These are phyloP conservation scores for Phytopythium chamaehyphon DNA, from an alignment of 352 stramenopile species.

Conservation along the genomic window DNA sequence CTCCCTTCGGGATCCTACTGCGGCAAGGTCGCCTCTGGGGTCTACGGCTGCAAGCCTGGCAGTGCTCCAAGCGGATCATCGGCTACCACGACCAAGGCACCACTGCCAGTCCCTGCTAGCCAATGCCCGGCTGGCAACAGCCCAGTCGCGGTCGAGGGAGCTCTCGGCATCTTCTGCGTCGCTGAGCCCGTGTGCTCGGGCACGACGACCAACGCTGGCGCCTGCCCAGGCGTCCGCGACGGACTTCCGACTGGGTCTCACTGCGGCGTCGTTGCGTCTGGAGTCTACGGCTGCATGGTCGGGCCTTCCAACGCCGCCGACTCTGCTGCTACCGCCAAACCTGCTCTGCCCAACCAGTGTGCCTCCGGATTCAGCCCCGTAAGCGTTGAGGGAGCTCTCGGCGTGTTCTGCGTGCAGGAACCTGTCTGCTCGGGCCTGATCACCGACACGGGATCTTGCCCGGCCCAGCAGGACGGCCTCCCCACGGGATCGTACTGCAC, in stretches of 20 bases:
- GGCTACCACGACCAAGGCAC: not conserved
- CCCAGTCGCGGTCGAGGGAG: slow-evolving; percentile 5
- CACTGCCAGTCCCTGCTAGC: not conserved
- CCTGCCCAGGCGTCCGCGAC: slow-evolving; percentile 2
- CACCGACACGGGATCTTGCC: slow-evolving; percentile 25
- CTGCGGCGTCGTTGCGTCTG: slow-evolving; percentile 4
- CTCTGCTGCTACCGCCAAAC: not conserved
- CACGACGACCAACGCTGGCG: not conserved
- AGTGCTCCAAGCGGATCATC: not conserved
- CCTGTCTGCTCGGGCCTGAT: slow-evolving; percentile 24
- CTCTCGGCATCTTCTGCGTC: slow-evolving; percentile 7
- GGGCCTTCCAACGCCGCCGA: not conserved
- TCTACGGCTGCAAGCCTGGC: slow-evolving; percentile 37
- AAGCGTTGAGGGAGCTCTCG: slow-evolving; percentile 15
- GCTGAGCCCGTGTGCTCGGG: slow-evolving; percentile 6
- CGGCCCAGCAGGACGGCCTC: slow-evolving; percentile 21
- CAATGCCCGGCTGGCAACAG: slow-evolving; percentile 2
- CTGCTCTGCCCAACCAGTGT: slow-evolving; percentile 13
- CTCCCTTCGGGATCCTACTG: slow-evolving; percentile 40
- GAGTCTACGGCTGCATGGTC: slow-evolving; percentile 9
- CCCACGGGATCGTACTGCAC: slow-evolving; percentile 23
- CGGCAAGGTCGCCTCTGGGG: slow-evolving; percentile 29
- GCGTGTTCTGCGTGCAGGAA: slow-evolving; percentile 20
- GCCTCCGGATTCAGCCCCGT: slow-evolving; percentile 18
- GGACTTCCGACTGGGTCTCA: slow-evolving; percentile 7